Evolutionary conservation across 2,329 filamentous ascomycete genomes (phyloP), one percentile per base, ranked within the genome.

Genomic region (Ophiostoma australiae): DNA sequence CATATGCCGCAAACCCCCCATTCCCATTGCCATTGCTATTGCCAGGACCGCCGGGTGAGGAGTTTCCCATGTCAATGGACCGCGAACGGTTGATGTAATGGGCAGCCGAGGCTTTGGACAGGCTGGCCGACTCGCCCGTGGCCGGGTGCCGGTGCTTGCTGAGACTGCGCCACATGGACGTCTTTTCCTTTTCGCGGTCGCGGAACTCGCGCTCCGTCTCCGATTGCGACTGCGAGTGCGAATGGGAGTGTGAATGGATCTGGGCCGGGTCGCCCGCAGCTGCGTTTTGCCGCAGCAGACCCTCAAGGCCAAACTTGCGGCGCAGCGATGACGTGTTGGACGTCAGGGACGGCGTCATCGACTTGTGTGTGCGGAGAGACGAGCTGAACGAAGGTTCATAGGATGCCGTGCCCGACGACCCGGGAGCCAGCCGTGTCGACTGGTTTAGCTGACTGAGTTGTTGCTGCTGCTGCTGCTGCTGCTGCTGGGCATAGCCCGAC

Each of bases 261-360:
- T 31, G 37, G 11, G 66, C 66, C n/a, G 66, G 44, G 48, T 69
- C 33, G 69, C 63, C 41, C 82, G 55, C 87, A 86, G 31, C 13
- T 13, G 39, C 33, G 76, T 91, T 93, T 76, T 95, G 91, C 70
- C 92, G 87, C 55, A 92, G 85, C 39, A 96, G 80, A 3, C 84
- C 88, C 71, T 93, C 89, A 72, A 96, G 89, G 0, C 93, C 93
- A 77, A 97, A 93, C 74, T 93, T 92, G 77, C 90, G 90, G 67
- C 93, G 86, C 37, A 97, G 84, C 0, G 93, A 97, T 6, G 94
- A 97, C 1, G 90, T 89, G 76, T 96, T 97, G 1, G 94, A 97
- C 13, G 88, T 91, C 71, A 97, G 77, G 0, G 93, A 97, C 10
- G 90, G 91, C 1, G 87, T 87, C 63, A 90, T 86, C 8, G 87